Conservation (phyloP, 164 flowering plant genomes). For the Magnolia changhungtana region DNA sequence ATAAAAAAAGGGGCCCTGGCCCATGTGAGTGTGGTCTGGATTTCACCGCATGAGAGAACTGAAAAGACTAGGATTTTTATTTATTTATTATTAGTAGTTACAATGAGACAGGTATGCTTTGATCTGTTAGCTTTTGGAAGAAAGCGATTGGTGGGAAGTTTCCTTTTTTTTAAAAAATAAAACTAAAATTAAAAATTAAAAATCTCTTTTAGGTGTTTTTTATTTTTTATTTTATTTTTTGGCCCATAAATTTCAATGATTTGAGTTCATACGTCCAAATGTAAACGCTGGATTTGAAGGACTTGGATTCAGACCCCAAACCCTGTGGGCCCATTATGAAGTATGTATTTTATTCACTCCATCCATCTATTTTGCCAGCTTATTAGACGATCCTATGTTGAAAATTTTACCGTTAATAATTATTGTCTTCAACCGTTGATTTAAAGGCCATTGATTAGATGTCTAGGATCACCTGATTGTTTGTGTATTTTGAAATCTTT, state of each 20-base stretch:
- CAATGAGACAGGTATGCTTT: constrained; percentile 20
- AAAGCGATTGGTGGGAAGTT: constrained; percentile 35
- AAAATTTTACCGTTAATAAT: no score
- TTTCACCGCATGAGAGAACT: constrained; percentile 20
- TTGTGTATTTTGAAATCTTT: no score
- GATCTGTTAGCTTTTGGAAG: constrained; percentile 30
- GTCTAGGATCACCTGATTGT: no score
- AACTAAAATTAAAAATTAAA: no score
- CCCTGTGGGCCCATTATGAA: no score
- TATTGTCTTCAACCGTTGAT: no score
- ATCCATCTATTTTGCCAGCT: no score
- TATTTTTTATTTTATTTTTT: background rate
- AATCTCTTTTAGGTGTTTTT: background rate
- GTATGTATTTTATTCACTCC: no score
- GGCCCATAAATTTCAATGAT: constrained; percentile 1
- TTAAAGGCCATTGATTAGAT: no score
- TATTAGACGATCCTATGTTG: no score
- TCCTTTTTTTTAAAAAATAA: constrained; percentile 1
- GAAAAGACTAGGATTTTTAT: constrained; percentile 4
- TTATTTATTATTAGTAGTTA: constrained; percentile 6
- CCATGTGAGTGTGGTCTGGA: constrained; percentile 21
- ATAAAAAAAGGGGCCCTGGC: background rate
- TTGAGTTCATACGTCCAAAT: background rate
- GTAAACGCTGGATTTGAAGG: background rate
- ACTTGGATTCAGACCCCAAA: background rate